Percentiles rank a stretch among this genome's conserved stretches.
Conservation (phyloP, 1,284 basidiomycete species). For the Filobasidium uniguttulatum region DNA sequence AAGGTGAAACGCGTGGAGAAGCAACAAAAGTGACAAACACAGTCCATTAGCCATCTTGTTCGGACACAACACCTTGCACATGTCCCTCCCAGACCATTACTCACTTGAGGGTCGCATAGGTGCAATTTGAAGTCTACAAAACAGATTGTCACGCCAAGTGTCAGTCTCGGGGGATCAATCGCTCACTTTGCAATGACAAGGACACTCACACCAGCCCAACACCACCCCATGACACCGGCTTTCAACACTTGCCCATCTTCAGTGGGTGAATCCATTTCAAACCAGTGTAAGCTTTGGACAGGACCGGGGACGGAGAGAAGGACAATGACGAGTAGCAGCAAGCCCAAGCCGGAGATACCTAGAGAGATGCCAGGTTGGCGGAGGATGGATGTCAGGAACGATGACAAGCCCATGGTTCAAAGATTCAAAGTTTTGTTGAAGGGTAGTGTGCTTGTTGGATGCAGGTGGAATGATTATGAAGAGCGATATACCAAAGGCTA, state of each 20-base stretch:
- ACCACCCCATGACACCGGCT: constrained; percentile 31
- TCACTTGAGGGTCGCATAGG: constrained; percentile 31
- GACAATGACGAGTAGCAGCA: constrained; percentile 28
- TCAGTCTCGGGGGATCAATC: not conserved
- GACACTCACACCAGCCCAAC: constrained; percentile 22
- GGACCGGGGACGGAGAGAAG: constrained; percentile 31
- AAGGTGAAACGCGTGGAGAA: no score
- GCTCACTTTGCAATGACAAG: not conserved
- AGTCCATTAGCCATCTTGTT: no score
- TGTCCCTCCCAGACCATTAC: no score
- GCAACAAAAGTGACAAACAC: no score
- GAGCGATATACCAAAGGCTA: no score
- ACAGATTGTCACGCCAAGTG: not conserved
- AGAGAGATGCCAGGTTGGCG: constrained; percentile 24
- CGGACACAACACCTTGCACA: no score
- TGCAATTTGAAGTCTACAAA: constrained; percentile 28
- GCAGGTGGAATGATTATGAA: no score
- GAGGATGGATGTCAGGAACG: not conserved
- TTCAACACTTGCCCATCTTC: constrained; percentile 17
- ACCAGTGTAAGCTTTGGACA: constrained; percentile 32
- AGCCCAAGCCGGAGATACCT: constrained; percentile 22
- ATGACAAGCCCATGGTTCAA: not conserved
- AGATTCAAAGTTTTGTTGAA: no score
- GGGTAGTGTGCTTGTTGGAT: no score
- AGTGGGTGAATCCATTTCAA: constrained; percentile 18